These are phyloP conservation scores for Penicillium steckii DNA, from an alignment of 495 filamentous ascomycete species.

Conservation along the genomic window DNA sequence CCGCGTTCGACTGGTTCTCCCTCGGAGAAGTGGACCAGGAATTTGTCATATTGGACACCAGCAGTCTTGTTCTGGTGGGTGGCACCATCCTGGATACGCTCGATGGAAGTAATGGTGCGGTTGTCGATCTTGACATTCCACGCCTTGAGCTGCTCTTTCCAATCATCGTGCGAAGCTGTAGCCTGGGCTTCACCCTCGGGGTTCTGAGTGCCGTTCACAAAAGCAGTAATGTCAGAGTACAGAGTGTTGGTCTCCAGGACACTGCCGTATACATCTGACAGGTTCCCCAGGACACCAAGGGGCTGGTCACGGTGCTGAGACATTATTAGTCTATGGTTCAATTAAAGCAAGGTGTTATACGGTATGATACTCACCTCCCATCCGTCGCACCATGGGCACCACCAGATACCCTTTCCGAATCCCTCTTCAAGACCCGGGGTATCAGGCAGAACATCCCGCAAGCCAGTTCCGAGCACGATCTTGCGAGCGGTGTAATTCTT, in stretches of 20 bases:
- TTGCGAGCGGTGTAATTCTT: conserved; percentile 45
- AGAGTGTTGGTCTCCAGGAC: conserved; percentile 51
- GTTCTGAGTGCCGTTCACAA: conserved; percentile 56
- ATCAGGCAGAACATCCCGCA: conserved; percentile 51
- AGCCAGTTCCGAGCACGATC: conserved; percentile 54
- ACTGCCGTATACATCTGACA: conserved; percentile 40
- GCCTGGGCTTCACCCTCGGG: conserved; percentile 35
- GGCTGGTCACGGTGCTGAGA: conserved; percentile 49
- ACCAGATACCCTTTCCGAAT: conserved; percentile 59
- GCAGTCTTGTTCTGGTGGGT: conserved; percentile 31
- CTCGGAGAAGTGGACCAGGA: conserved; percentile 52
- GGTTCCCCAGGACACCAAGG: conserved; percentile 48
- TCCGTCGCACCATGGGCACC: conserved; percentile 64
- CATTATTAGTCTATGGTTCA: too few relatives aligned
- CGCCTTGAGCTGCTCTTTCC: conserved; percentile 44
- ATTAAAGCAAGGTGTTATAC: too few relatives aligned
- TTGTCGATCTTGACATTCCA: conserved; percentile 54
- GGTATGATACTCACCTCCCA: conserved; percentile 34
- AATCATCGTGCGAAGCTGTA: conserved; percentile 37
- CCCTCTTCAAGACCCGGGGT: conserved; percentile 50
- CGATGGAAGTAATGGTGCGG: conserved; percentile 47
- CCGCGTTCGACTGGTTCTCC: conserved; percentile 42
- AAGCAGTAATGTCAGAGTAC: conserved; percentile 40
- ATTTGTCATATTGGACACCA: conserved; percentile 45
- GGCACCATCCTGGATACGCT: conserved; percentile 44